phyloP scores from a whole-genome alignment of 176 grass and related monocot genomes.

The Bonia amplexicaulis region DNA sequence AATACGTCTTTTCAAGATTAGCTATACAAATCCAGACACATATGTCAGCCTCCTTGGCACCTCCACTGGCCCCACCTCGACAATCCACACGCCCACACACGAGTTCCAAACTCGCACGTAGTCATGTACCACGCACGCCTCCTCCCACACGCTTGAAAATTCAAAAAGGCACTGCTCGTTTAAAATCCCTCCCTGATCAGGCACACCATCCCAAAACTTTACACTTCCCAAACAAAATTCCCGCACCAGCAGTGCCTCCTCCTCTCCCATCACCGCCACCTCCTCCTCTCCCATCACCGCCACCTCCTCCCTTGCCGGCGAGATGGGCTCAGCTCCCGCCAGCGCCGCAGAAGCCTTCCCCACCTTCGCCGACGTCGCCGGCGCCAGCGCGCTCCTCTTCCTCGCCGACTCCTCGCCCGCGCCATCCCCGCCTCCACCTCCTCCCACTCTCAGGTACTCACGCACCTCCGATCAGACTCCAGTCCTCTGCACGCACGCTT shows the following conservation, averaged over 20 bases:
- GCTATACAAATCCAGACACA: not conserved
- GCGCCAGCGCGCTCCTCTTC: constrained; percentile 36
- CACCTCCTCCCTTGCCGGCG: not conserved
- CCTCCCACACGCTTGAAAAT: not conserved
- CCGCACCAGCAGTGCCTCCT: constrained; percentile 1
- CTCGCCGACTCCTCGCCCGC: constrained; percentile 29
- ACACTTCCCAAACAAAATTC: constrained; percentile 25
- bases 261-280: not conserved
- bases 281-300: not conserved
- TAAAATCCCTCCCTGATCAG: not conserved
- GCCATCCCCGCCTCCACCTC: not conserved
- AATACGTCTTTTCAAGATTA: no score
- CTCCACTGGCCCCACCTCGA: not conserved
- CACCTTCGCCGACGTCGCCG: constrained; percentile 9
- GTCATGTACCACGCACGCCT: not conserved
- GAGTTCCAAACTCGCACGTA: not conserved
- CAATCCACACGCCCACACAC: not conserved
- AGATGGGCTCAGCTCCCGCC: not conserved
- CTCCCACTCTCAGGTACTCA: constrained; percentile 25
- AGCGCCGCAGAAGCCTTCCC: not conserved
- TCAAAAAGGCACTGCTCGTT: not conserved
- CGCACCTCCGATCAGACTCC: not conserved
- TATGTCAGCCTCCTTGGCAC: not conserved
- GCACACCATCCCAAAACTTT: not conserved
- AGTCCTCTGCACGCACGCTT: not conserved